phyloP scores from a whole-genome alignment of 176 grass and related monocot species.

The Themeda triandra region DNA sequence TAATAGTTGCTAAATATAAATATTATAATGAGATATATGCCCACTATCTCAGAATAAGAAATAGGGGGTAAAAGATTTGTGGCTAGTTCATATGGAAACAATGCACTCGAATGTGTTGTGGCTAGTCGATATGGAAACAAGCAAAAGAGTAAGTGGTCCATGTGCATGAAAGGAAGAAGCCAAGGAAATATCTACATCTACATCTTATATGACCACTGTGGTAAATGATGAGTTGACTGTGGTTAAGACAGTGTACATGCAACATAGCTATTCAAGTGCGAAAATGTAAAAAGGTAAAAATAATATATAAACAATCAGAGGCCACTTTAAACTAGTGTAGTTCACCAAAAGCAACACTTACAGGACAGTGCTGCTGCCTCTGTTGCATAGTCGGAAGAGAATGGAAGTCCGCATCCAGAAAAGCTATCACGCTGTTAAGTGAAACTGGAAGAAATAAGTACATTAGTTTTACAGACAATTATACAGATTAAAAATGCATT shows the following conservation, averaged over 20 bases:
- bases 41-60: not conserved
- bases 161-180: not conserved
- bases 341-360: slow-evolving; percentile 46
- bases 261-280: slow-evolving; percentile 3
- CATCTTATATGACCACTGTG: not conserved
- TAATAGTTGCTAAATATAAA: not conserved
- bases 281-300: not conserved
- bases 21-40: not conserved
- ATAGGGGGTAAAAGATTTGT: too few relatives aligned
- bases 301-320: slow-evolving; percentile 8
- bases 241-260: not conserved
- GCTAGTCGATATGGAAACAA: not conserved
- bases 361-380: slow-evolving; percentile 92
- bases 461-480: slow-evolving; percentile 9
- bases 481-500: slow-evolving; percentile 1
- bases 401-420: slow-evolving; percentile 95
- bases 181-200: not conserved
- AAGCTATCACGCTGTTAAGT: slow-evolving; percentile 94
- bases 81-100: too few relatives aligned
- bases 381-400: slow-evolving; percentile 87
- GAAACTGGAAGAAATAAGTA: slow-evolving; percentile 60
- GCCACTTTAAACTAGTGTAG: not conserved
- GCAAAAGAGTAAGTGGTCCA: not conserved
- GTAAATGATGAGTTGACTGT: slow-evolving; percentile 15
- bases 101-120: not conserved